Evolutionary conservation across 2,329 filamentous ascomycete genomes (phyloP), one percentile per base, ranked within the genome.

Genomic region (Colletotrichum trifolii): DNA sequence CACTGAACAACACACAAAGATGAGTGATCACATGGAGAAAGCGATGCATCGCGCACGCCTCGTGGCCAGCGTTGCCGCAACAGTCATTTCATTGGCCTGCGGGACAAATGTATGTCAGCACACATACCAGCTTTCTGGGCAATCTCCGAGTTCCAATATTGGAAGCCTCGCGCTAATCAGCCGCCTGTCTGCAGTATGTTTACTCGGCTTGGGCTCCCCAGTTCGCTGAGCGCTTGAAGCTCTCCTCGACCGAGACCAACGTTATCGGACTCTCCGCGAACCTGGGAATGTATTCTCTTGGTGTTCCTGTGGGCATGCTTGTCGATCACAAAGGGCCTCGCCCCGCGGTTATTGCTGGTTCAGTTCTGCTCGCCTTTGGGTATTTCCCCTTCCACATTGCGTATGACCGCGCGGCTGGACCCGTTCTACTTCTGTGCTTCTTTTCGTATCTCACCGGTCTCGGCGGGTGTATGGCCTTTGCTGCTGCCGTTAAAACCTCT

Each of bases 191-290:
- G 54, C 74, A 97, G 93, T 98, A 99, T 87, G 95, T 94, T 74
- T 99, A 97, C 79, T 97, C 94, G 60, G 95, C 95, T 78, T 99
- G 96, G 94, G 94, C 93, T 12, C 96, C 96, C 17, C 94, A 97
- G 79, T 97, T 97, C 75, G 94, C 94, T 54, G 90, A 96, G 73
- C 89, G 87, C 71, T 84, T 99, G 71, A 89, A 91, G 75, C 87
- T 98, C 67, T 94, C 94, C 12, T 91, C 96, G n/a, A 98, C 95
- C 3, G 86, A 97, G 77, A 94, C 89, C 78, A 98, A 99, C 78
- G 79, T 98, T 69, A 94, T 99, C 74, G 94, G 92, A 47, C 84
- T 91, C n/a, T 86, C 88, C 50, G 92, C 89, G n/a, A 95, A 95
- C 73, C 80, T 98, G 73, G 95, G 95, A 73, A 97, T 97, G 93